Conservation (phyloP, 495 filamentous ascomycete genomes). For the Hypoxylon cercidicola region DNA sequence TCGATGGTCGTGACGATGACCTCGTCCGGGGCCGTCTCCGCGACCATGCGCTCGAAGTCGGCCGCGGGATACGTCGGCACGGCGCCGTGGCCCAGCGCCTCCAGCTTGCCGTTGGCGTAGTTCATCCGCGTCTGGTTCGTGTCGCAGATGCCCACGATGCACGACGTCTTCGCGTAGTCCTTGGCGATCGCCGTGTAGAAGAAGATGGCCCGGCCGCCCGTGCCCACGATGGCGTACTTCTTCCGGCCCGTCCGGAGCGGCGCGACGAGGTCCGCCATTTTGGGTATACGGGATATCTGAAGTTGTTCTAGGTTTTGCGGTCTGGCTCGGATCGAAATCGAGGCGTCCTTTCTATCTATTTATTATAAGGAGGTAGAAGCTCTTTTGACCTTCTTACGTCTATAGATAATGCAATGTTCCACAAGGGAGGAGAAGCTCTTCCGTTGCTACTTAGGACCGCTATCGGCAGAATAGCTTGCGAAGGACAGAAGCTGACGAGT, state of each 20-base stretch:
- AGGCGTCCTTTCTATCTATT: no score
- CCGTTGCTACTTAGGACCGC: slow-evolving; percentile 14
- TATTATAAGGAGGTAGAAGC: background rate
- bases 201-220: slow-evolving; percentile 59
- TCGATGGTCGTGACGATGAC: slow-evolving; percentile 69
- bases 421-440: background rate
- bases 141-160: slow-evolving; percentile 62
- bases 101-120: slow-evolving; percentile 54
- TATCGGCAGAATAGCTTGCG: slow-evolving; percentile 35
- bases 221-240: slow-evolving; percentile 58
- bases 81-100: slow-evolving; percentile 44
- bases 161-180: slow-evolving; percentile 58
- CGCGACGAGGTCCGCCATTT: slow-evolving; percentile 32
- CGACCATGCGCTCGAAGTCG: slow-evolving; percentile 65
- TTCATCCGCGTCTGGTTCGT: slow-evolving; percentile 60
- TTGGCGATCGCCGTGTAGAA: slow-evolving; percentile 65
- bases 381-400: background rate
- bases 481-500: slow-evolving; percentile 5
- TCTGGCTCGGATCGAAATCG: background rate
- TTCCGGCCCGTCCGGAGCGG: slow-evolving; percentile 37
- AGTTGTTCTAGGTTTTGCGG: background rate
- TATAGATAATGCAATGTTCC: background rate
- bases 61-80: slow-evolving; percentile 62
- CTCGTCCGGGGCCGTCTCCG: slow-evolving; percentile 63
- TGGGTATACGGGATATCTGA: background rate